Percentiles rank a stretch among this genome's conserved stretches.
Evolutionary conservation across 1,284 basidiomycete species (phyloP).

Genomic region (Papiliotrema terrestris): DNA sequence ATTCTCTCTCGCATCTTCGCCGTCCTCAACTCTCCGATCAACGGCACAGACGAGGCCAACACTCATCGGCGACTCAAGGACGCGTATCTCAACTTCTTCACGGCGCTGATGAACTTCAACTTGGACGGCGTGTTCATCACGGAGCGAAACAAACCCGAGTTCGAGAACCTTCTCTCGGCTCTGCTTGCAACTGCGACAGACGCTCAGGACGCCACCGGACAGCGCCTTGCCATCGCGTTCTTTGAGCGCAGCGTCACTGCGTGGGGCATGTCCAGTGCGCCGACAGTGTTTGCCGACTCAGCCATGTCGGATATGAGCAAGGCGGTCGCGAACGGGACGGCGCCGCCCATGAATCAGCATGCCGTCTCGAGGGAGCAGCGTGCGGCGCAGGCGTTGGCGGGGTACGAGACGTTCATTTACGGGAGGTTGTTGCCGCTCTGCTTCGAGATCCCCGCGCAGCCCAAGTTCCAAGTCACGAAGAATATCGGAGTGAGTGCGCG

Average conservation of each 20-base stretch:
- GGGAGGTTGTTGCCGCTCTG: slow-evolving; percentile 77
- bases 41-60: slow-evolving; percentile 86
- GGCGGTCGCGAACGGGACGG: slow-evolving; percentile 48
- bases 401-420: slow-evolving; percentile 92
- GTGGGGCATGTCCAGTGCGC: slow-evolving; percentile 60
- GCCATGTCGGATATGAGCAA: slow-evolving; percentile 39
- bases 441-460: slow-evolving; percentile 75
- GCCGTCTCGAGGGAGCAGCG: slow-evolving; percentile 32
- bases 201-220: slow-evolving; percentile 65
- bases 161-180: slow-evolving; percentile 71
- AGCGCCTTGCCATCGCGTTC: slow-evolving; percentile 79
- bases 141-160: slow-evolving; percentile 74
- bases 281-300: slow-evolving; percentile 39
- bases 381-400: slow-evolving; percentile 63
- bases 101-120: slow-evolving; percentile 73
- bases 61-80: slow-evolving; percentile 83
- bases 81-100: slow-evolving; percentile 82
- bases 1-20: slow-evolving; percentile 78
- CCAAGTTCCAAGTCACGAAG: slow-evolving; percentile 82
- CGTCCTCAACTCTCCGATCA: slow-evolving; percentile 74
- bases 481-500: slow-evolving; percentile 65
- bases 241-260: slow-evolving; percentile 64
- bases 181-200: slow-evolving; percentile 64
- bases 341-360: slow-evolving; percentile 36
- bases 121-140: slow-evolving; percentile 75